Evolutionary conservation across 441 rosid species (phyloP).

Genomic region (Populus hybrid): DNA sequence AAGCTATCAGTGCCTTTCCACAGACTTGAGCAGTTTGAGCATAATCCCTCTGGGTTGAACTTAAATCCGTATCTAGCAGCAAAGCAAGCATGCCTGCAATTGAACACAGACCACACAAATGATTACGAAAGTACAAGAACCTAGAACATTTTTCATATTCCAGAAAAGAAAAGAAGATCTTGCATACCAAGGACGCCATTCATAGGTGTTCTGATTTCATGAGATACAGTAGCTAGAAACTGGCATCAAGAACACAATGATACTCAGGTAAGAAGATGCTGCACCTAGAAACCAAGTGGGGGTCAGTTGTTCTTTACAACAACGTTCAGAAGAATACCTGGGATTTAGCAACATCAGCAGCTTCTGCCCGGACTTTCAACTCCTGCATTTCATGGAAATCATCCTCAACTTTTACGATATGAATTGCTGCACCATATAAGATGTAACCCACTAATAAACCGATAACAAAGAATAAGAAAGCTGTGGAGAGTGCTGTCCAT

Average conservation of each 20-base stretch:
- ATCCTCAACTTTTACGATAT: conserved; percentile 86
- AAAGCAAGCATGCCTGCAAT: conserved; percentile 83
- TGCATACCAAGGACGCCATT: conserved; percentile 90
- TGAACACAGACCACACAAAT: conserved; percentile 1
- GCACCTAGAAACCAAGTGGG: background rate
- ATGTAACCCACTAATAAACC: conserved; percentile 76
- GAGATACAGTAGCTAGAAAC: conserved; percentile 94
- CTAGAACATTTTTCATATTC: background rate
- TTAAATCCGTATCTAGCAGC: conserved; percentile 84
- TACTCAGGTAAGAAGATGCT: conserved; percentile 12
- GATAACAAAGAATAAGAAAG: conserved; percentile 62
- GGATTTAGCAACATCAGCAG: conserved; percentile 95
- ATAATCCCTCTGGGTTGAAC: conserved; percentile 83
- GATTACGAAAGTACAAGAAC: conserved; percentile 5
- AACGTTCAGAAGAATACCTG: conserved; percentile 39
- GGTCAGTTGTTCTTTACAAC: background rate
- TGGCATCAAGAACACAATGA: conserved; percentile 28
- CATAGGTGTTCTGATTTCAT: conserved; percentile 98
- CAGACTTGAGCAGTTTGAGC: conserved; percentile 94
- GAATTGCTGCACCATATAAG: conserved; percentile 69
- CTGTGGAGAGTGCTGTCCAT: conserved; percentile 70
- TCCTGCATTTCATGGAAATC: conserved; percentile 81
- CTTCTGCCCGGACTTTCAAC: conserved; percentile 83
- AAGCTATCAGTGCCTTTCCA: conserved; percentile 90
- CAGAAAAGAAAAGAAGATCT: conserved; percentile 15